Base-by-base conservation (phyloP, 768 basidiomycete species). In the Kwoniella pini region DNA sequence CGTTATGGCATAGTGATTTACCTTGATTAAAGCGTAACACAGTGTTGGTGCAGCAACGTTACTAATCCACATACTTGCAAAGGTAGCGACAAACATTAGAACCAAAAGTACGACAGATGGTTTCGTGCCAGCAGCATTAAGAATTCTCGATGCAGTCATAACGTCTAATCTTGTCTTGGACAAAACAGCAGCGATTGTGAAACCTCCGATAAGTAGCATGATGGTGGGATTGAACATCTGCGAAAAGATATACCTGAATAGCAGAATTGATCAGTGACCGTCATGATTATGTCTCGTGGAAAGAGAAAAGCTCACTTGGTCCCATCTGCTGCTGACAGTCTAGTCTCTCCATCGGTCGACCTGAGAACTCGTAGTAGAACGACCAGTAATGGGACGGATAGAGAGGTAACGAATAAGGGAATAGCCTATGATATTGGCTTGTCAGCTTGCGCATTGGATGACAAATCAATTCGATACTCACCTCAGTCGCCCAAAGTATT, bases 61-160 rank as follows among this genome's bases (percentile, higher is more conserved):
- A 79, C 91, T 93, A 71, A 99, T 98, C 96, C 93, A 98, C 95
- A 98, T 99, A 79, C 90, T 93, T 2, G 94, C 92, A 75, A 99
- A 99, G 73, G 93, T 97, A 1, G 93, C 89, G 17, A 99, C 93
- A 43, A 82, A 86, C 96, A 98, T 98, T 77, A 97, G 90, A 0
- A 91, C 88, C 44, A 99, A 84, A 7, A 99, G 81, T 3, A 99
- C 94, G 0, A 84, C 87, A 62, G 85, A 86, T 1, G 95, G 96
- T 55, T 83, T 83, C 11, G 91, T 87, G 4, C 96, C 95, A 6
- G 96, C 96, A 51, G 97, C 82, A 71, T 87, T 88, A 53, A 99
- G 84, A 40, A 98, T 86, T 27, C 89, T 85, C 3, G 93, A 94
- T 63, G 98, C 93, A 48, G 97, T 77, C 57, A 97, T 85, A 66